Conservation (phyloP, 1,139 yeast species). For the Wickerhamiella infanticola region DNA sequence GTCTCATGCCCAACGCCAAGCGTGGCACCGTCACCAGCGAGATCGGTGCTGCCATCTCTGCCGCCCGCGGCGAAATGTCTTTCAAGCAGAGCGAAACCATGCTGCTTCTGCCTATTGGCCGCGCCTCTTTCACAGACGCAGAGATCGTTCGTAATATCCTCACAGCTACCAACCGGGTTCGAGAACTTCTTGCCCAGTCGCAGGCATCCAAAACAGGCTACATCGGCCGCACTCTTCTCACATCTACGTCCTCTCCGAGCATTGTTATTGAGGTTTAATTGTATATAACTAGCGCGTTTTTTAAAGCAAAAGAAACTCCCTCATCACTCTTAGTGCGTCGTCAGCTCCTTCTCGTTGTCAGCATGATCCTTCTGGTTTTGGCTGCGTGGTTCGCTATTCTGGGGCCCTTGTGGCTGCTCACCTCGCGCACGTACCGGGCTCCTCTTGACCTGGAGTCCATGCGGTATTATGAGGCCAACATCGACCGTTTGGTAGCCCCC, state of each 20-base stretch:
- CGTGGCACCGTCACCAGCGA: constrained; percentile 68
- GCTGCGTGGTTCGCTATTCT: constrained; percentile 33
- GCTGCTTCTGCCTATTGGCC: constrained; percentile 58
- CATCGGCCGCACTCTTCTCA: constrained; percentile 53
- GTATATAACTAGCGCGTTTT: neutral
- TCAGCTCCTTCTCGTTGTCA: neutral
- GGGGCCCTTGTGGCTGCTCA: constrained; percentile 51
- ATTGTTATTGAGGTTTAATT: constrained; percentile 45
- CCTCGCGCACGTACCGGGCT: constrained; percentile 66
- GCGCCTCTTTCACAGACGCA: constrained; percentile 61
- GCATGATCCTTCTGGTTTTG: constrained; percentile 8
- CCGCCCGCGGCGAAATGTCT: constrained; percentile 48
- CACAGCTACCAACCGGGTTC: constrained; percentile 52
- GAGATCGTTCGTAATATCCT: constrained; percentile 60
- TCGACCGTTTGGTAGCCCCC: constrained; percentile 28
- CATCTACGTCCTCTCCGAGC: constrained; percentile 71
- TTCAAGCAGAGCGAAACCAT: constrained; percentile 49
- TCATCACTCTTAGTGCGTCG: neutral
- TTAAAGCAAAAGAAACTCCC: neutral
- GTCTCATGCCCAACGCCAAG: constrained; percentile 76
- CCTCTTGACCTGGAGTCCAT: constrained; percentile 48
- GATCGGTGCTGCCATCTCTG: constrained; percentile 36
- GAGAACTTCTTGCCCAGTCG: constrained; percentile 38
- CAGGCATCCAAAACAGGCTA: constrained; percentile 22
- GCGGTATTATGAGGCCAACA: constrained; percentile 26